phyloP scores from a whole-genome alignment of 2,329 filamentous ascomycete species.

The Claviceps arundinis region DNA sequence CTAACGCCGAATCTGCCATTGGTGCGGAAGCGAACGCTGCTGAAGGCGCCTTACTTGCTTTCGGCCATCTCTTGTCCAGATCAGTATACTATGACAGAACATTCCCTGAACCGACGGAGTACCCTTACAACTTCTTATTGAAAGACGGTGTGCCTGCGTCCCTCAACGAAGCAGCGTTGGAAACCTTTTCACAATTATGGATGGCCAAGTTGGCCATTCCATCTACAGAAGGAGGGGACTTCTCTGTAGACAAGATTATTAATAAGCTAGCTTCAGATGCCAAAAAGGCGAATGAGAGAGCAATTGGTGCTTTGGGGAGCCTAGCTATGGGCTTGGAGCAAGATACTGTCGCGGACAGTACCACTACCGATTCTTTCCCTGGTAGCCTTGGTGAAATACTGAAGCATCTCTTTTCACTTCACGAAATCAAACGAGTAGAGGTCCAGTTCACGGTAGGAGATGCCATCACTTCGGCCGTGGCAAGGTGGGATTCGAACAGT shows the following conservation, averaged over 20 bases:
- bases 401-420: slow-evolving; percentile 57
- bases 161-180: slow-evolving; percentile 30
- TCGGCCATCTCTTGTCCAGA: slow-evolving; percentile 30
- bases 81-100: slow-evolving; percentile 28
- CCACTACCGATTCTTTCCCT: slow-evolving; percentile 12
- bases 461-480: slow-evolving; percentile 64
- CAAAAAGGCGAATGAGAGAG: slow-evolving; percentile 68
- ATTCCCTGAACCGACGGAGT: slow-evolving; percentile 14
- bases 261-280: slow-evolving; percentile 53
- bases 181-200: slow-evolving; percentile 34
- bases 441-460: slow-evolving; percentile 86
- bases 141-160: slow-evolving; percentile 18
- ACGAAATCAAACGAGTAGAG: slow-evolving; percentile 76
- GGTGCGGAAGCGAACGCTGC: slow-evolving; percentile 31
- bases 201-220: slow-evolving; percentile 28
- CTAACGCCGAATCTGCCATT: slow-evolving; percentile 26
- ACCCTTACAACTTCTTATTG: slow-evolving; percentile 20
- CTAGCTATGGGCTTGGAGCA: slow-evolving; percentile 50
- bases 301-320: slow-evolving; percentile 69
- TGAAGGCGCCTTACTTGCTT: slow-evolving; percentile 33
- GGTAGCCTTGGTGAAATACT: slow-evolving; percentile 42
- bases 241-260: slow-evolving; percentile 33
- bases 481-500: slow-evolving; percentile 72
- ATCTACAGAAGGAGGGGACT: slow-evolving; percentile 15
- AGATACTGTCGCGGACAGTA: background rate